Conservation (phyloP, 164 flowering plant genomes). For the Magnolia sinica region DNA sequence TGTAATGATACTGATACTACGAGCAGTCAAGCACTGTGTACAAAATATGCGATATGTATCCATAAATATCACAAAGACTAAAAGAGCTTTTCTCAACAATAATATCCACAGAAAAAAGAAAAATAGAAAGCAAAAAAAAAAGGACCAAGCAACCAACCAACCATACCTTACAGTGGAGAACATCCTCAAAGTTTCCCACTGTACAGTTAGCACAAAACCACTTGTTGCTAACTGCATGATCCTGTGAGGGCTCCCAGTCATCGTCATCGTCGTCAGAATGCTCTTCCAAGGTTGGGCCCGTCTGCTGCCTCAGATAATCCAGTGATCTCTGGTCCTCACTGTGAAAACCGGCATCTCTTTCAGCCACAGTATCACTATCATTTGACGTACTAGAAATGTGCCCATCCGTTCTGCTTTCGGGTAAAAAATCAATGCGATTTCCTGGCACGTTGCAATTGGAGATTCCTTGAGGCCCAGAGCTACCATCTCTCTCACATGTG, state of each 20-base stretch:
- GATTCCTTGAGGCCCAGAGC: constrained; percentile 23
- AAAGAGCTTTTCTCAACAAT: background rate
- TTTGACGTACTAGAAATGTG: background rate
- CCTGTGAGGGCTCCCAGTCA: constrained; percentile 79
- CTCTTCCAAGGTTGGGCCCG: constrained; percentile 62
- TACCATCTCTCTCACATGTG: constrained; percentile 10
- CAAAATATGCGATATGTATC: too few relatives aligned
- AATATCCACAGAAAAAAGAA: background rate
- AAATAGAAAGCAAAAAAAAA: background rate
- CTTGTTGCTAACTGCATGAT: constrained; percentile 35
- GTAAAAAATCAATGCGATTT: constrained; percentile 17
- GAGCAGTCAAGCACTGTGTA: too few relatives aligned
- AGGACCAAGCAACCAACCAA: background rate
- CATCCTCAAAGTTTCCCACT: constrained; percentile 63
- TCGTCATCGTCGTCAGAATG: constrained; percentile 64
- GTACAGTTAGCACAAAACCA: constrained; percentile 96
- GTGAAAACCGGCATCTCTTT: background rate
- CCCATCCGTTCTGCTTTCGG: constrained; percentile 23
- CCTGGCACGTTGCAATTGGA: constrained; percentile 9
- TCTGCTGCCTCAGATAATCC: constrained; percentile 31
- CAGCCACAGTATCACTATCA: background rate
- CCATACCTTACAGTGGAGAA: constrained; percentile 71
- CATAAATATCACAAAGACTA: background rate
- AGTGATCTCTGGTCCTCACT: constrained; percentile 2
- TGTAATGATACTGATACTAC: too few relatives aligned